These are phyloP conservation scores for Phytopythium helicoides DNA, from an alignment of 352 stramenopile species.

Conservation along the genomic window DNA sequence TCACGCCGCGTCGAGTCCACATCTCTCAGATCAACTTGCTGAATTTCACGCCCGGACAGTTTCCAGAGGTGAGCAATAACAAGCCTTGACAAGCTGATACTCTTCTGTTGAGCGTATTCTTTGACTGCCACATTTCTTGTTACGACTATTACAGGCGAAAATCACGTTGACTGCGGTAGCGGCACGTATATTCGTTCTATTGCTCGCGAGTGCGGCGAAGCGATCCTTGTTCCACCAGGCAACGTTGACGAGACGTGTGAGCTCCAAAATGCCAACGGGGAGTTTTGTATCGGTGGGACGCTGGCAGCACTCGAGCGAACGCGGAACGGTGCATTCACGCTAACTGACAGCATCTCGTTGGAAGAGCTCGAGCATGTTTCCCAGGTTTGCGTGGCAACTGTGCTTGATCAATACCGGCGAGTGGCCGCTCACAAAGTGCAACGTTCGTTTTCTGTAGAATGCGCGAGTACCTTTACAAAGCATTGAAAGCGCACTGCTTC, in stretches of 20 bases:
- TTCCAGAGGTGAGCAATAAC: constrained; percentile 44
- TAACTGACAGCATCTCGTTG: constrained; percentile 51
- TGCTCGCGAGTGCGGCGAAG: constrained; percentile 78
- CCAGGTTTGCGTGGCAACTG: constrained; percentile 12
- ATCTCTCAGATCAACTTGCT: constrained; percentile 63
- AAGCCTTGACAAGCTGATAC: too few species aligned
- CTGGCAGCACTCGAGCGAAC: constrained; percentile 61
- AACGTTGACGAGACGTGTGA: constrained; percentile 16
- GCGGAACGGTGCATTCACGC: constrained; percentile 53
- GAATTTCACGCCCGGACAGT: constrained; percentile 45
- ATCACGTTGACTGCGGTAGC: constrained; percentile 66
- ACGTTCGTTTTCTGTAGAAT: constrained; percentile 16
- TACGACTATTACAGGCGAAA: constrained; percentile 14
- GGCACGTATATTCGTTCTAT: constrained; percentile 89
- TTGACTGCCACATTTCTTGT: background rate
- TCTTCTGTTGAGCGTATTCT: background rate
- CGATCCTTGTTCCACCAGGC: constrained; percentile 34
- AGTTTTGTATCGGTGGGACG: constrained; percentile 59
- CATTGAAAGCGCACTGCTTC: constrained; percentile 58
- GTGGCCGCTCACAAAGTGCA: constrained; percentile 3
- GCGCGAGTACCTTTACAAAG: constrained; percentile 35
- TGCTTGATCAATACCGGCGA: too few species aligned
- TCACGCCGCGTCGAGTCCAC: constrained; percentile 56
- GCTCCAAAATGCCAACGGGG: constrained; percentile 25
- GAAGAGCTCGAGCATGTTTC: constrained; percentile 38